Evolutionary conservation across 805 yeast species (phyloP).

Genomic region (Pichia ethanolica): DNA sequence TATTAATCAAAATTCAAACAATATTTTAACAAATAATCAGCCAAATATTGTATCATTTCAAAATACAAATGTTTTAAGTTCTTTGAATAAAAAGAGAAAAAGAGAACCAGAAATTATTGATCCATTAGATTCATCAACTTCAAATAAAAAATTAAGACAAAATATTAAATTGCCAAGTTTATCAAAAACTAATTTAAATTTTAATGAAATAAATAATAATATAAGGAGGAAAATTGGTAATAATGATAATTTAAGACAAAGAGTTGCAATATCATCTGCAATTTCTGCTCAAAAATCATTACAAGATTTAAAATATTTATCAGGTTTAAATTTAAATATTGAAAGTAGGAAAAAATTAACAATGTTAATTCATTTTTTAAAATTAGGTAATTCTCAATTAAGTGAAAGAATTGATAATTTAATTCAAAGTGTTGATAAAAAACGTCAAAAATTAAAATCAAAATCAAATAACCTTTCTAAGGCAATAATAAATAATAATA

Average conservation of each 20-base stretch:
- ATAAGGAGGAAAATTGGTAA: neutral
- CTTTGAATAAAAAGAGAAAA: neutral
- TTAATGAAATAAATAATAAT: neutral
- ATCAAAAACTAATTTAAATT: neutral
- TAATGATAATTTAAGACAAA: constrained; percentile 18
- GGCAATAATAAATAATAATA: no score
- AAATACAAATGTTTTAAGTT: neutral
- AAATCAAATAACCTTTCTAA: neutral
- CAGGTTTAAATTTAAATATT: constrained; percentile 31
- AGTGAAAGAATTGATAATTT: constrained; percentile 58
- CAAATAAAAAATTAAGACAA: neutral
- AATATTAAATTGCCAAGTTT: neutral
- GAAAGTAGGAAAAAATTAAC: constrained; percentile 72
- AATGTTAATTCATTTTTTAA: constrained; percentile 71
- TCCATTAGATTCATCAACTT: neutral
- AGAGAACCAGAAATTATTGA: neutral
- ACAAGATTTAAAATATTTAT: constrained; percentile 29
- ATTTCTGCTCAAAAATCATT: constrained; percentile 25
- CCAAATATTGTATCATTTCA: no score
- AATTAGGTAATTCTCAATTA: constrained; percentile 73
- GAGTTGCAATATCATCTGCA: constrained; percentile 25
- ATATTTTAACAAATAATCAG: no score
- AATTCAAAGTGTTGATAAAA: constrained; percentile 23
- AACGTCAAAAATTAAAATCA: constrained; percentile 12
- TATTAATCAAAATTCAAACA: neutral